Base-by-base conservation (phyloP, 306 rosid genomes). In the Rubus parviflorus region DNA sequence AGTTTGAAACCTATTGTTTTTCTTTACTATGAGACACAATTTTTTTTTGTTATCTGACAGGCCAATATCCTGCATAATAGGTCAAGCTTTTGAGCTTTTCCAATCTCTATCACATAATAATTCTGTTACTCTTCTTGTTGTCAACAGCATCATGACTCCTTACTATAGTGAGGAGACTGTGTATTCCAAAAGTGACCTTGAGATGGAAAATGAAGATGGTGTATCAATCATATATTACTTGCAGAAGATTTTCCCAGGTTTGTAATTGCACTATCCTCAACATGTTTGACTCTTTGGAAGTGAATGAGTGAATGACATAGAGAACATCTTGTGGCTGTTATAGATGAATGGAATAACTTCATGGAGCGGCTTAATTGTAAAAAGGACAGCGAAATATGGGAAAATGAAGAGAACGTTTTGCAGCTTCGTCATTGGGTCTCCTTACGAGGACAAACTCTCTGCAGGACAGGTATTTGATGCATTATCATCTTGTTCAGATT, bases 341-440 rank as follows among this genome's bases (percentile, higher is more conserved):
- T 78, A 95, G 99, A 95, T 85, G 99, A 95, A 83, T 95, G 99
- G 99, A 92, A 84, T 75, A 95, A 95, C 90, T 95, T 95, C 85
- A 87, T 90, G 96, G 99, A 95, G 88, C 83, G 99, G 76, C 79
- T 89, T 72, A 88, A 86, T 49, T 95, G 99, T 86, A 95, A 90
- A 87, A 88, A 87, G 67, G 91, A 88, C 8, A 84, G 90, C 66
- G 99, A 95, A 74, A 51, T 95, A 69, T 90, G 91, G 97, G 97
- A 90, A 83, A 90, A 76, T 86, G 99, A 95, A 47, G 99, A 95
- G 69, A 76, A 92, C 77, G 68, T 90, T 76, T 86, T 92, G 83
- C 97, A 95, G 76, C 89, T 95, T 74, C 99, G 99, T 73, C 96
- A 89, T 73, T 95, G 99, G 99, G 99, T 90, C 60, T 95, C 99